phyloP scores from a whole-genome alignment of 2,329 filamentous ascomycete genomes.

The Lomentospora prolificans region DNA sequence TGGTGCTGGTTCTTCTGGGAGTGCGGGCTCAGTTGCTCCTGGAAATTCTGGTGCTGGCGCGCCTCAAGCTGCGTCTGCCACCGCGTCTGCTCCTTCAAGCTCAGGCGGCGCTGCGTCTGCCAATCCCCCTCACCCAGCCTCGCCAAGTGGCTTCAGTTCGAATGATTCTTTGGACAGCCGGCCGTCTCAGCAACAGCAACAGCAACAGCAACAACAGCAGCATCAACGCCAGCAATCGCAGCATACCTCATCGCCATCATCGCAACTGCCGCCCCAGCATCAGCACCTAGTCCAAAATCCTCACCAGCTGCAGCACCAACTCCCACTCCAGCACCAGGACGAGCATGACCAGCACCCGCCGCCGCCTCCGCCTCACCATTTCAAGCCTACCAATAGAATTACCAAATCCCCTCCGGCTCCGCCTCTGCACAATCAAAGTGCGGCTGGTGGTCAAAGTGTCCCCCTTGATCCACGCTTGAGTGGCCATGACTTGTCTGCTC shows the following conservation, averaged over 20 bases:
- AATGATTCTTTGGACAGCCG: slow-evolving; percentile 2
- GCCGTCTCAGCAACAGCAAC: slow-evolving; percentile 15
- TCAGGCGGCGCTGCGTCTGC: background rate
- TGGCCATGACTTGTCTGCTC: slow-evolving; percentile 1
- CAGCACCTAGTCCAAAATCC: slow-evolving; percentile 8
- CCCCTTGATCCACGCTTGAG: slow-evolving; percentile 1
- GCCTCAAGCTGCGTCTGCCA: background rate
- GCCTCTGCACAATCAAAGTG: slow-evolving; percentile 20
- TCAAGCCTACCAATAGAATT: slow-evolving; percentile 16
- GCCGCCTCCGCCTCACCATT: slow-evolving; percentile 17
- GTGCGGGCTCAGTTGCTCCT: background rate
- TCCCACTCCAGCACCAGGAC: slow-evolving; percentile 9
- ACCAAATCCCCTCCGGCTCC: slow-evolving; percentile 19
- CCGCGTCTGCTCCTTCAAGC: background rate
- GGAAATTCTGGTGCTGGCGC: background rate
- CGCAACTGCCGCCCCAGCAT: slow-evolving; percentile 16
- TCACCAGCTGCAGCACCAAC: slow-evolving; percentile 9
- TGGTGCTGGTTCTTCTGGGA: background rate
- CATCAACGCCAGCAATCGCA: slow-evolving; percentile 20
- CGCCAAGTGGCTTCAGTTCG: slow-evolving; percentile 5
- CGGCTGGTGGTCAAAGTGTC: background rate
- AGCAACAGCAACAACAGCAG: slow-evolving; percentile 20
- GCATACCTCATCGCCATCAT: slow-evolving; percentile 3
- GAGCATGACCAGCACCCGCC: slow-evolving; percentile 12
- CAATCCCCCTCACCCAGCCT: slow-evolving; percentile 2